A percentile compares a stretch with the other conserved stretches of the same genome.
Evolutionary conservation across 2,329 filamentous ascomycete species (phyloP).

Genomic region (Aspergillus sp.): DNA sequence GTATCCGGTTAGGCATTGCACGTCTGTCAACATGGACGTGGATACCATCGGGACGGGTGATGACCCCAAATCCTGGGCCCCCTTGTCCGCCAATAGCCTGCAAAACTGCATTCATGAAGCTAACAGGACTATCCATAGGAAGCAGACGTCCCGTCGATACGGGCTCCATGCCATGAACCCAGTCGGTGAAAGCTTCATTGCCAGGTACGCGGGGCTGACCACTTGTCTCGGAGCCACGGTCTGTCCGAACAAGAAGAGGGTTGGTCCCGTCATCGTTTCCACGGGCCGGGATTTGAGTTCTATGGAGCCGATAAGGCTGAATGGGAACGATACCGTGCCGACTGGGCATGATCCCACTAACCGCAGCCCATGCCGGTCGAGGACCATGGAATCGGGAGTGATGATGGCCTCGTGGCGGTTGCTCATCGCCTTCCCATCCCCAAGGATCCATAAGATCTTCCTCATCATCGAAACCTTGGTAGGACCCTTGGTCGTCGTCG

Average conservation of each 20-base stretch:
- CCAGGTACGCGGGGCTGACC: slow-evolving; percentile 40
- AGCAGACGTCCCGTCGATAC: slow-evolving; percentile 48
- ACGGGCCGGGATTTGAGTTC: slow-evolving; percentile 51
- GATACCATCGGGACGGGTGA: slow-evolving; percentile 53
- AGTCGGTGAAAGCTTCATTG: slow-evolving; percentile 52
- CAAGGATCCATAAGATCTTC: slow-evolving; percentile 47
- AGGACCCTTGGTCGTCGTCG: slow-evolving; percentile 48
- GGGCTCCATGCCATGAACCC: slow-evolving; percentile 55
- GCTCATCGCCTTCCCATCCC: slow-evolving; percentile 59
- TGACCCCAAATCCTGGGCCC: slow-evolving; percentile 45
- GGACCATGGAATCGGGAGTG: slow-evolving; percentile 59
- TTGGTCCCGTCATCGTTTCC: slow-evolving; percentile 80
- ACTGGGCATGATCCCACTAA: slow-evolving; percentile 60
- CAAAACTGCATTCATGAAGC: slow-evolving; percentile 60
- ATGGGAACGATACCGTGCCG: slow-evolving; percentile 46
- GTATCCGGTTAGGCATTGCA: slow-evolving; percentile 56
- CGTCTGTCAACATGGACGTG: slow-evolving; percentile 58
- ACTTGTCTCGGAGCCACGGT: slow-evolving; percentile 34
- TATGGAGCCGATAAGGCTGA: slow-evolving; percentile 48
- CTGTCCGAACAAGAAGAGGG: slow-evolving; percentile 73
- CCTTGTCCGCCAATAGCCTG: slow-evolving; percentile 54
- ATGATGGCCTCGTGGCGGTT: slow-evolving; percentile 45
- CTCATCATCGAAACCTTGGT: slow-evolving; percentile 43
- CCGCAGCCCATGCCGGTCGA: slow-evolving; percentile 65
- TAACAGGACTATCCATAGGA: slow-evolving; percentile 54